phyloP scores from a whole-genome alignment of 345 rosid genomes.

The Eucalyptus lansdowneana region DNA sequence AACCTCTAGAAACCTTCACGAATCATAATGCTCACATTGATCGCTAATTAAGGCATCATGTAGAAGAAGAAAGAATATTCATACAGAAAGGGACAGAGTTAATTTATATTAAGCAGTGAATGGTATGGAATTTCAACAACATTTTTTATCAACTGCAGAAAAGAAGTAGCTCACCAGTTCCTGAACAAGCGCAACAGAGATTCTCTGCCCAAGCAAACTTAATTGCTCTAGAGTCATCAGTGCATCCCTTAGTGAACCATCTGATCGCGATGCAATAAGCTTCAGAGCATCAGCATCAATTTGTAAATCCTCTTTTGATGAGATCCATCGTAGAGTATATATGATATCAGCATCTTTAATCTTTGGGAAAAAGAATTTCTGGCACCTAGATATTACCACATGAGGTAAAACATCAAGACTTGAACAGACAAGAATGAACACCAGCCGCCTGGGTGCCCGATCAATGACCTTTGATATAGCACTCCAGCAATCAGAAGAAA shows the following conservation, averaged over 20 bases:
- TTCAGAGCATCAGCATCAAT: conserved; percentile 77
- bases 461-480: conserved; percentile 72
- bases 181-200: conserved; percentile 81
- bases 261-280: conserved; percentile 91
- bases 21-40: neutral
- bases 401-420: conserved; percentile 92
- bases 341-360: conserved; percentile 82
- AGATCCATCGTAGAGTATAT: conserved; percentile 63
- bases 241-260: conserved; percentile 95
- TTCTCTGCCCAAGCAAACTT: conserved; percentile 81
- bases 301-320: conserved; percentile 56
- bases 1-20: neutral
- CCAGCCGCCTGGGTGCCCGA: conserved; percentile 68
- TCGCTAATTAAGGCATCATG: neutral
- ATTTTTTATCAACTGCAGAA: neutral
- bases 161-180: conserved; percentile 54
- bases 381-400: conserved; percentile 84
- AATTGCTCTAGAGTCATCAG: conserved; percentile 95
- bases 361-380: conserved; percentile 93
- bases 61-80: neutral
- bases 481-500: conserved; percentile 78
- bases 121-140: neutral
- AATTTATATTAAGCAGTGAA: neutral
- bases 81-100: neutral
- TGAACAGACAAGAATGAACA: conserved; percentile 74